Evolutionary conservation across 2,329 filamentous ascomycete species (phyloP).

Genomic region (Colletotrichum orchidophilum): DNA sequence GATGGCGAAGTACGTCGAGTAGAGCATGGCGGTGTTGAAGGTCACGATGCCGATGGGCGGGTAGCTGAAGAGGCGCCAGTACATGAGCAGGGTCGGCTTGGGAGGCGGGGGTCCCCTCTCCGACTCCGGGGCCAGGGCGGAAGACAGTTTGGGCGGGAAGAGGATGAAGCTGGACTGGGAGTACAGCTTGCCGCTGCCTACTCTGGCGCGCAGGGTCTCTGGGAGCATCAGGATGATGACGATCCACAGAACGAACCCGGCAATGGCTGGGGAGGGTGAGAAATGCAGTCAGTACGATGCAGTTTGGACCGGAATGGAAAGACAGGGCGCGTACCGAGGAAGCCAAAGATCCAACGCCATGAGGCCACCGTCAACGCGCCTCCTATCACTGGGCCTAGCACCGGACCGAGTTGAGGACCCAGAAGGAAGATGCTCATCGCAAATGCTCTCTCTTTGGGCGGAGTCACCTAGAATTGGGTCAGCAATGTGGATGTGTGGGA

Average conservation of each 20-base stretch:
- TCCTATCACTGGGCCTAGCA: slow-evolving; percentile 53
- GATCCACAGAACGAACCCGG: slow-evolving; percentile 42
- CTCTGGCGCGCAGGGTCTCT: slow-evolving; percentile 54
- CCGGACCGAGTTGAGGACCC: slow-evolving; percentile 54
- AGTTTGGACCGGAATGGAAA: background rate
- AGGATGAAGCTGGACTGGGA: slow-evolving; percentile 34
- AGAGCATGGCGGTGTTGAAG: slow-evolving; percentile 45
- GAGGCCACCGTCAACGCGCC: slow-evolving; percentile 47
- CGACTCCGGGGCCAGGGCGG: slow-evolving; percentile 36
- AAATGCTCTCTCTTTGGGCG: slow-evolving; percentile 44
- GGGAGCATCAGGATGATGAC: slow-evolving; percentile 49
- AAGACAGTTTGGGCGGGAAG: slow-evolving; percentile 37
- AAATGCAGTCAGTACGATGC: slow-evolving; percentile 12
- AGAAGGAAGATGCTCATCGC: slow-evolving; percentile 53
- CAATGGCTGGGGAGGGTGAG: slow-evolving; percentile 41
- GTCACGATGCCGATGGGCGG: slow-evolving; percentile 45
- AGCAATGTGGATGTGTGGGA: background rate
- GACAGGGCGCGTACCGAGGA: slow-evolving; percentile 38
- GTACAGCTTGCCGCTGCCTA: slow-evolving; percentile 51
- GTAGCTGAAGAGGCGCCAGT: slow-evolving; percentile 43
- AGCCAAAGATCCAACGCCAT: slow-evolving; percentile 57
- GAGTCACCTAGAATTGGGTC: slow-evolving; percentile 43
- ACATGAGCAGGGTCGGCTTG: slow-evolving; percentile 40
- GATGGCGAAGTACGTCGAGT: slow-evolving; percentile 45
- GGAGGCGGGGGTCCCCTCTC: slow-evolving; percentile 41